Evolutionary conservation across 768 basidiomycete species (phyloP).

Genomic region (Tricholoma hemisulphureum): DNA sequence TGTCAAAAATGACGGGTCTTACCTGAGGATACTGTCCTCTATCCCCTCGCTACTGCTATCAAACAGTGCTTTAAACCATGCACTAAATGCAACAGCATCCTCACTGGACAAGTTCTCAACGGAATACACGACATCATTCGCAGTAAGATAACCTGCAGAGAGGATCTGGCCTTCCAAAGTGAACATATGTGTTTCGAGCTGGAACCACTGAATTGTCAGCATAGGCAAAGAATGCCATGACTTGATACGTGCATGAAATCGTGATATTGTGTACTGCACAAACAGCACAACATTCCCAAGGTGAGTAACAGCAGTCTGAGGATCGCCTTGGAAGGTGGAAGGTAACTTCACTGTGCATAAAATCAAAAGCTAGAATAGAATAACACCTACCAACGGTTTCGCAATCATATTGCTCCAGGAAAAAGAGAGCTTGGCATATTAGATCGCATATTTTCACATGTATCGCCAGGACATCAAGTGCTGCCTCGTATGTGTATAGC

Average conservation of each 20-base stretch:
- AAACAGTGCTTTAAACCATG: conserved; percentile 79
- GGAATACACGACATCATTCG: conserved; percentile 43
- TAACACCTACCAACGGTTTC: conserved; percentile 70
- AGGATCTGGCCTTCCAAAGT: conserved; percentile 45
- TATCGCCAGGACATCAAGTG: conserved; percentile 67
- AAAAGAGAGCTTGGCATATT: conserved; percentile 57
- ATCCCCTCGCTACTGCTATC: conserved; percentile 78
- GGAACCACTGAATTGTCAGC: conserved; percentile 6
- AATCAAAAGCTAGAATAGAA: not conserved
- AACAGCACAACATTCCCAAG: conserved; percentile 80
- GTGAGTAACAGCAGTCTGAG: conserved; percentile 77
- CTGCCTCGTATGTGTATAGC: conserved; percentile 55
- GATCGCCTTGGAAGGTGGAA: conserved; percentile 55
- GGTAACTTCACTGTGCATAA: not conserved
- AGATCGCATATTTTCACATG: conserved; percentile 65
- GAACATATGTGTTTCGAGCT: conserved; percentile 54
- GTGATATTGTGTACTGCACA: conserved; percentile 60
- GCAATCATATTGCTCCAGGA: conserved; percentile 74
- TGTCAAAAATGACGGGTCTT: conserved; percentile 6
- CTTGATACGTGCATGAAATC: conserved; percentile 53
- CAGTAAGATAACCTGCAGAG: conserved; percentile 49
- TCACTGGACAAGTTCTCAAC: conserved; percentile 41
- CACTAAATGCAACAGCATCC: conserved; percentile 43
- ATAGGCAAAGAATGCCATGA: not conserved
- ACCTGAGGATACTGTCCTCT: conserved; percentile 75